phyloP scores from a whole-genome alignment of 768 basidiomycete genomes.

The Naganishia randhawae region DNA sequence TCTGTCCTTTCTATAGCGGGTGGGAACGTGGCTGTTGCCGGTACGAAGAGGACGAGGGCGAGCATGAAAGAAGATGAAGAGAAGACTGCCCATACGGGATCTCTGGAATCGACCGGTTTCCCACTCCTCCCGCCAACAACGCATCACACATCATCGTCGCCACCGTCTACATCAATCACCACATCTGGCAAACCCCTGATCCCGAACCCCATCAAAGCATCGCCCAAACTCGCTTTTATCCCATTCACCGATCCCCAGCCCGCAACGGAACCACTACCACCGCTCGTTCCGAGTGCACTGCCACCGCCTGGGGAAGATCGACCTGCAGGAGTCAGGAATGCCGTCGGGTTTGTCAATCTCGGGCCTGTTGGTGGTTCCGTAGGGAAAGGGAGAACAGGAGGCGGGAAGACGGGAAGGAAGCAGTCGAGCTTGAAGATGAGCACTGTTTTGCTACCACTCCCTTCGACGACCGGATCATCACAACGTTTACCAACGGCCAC shows the following conservation, averaged over 20 bases:
- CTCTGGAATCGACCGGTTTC: background rate
- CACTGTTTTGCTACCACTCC: background rate
- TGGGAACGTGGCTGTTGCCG: background rate
- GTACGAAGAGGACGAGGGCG: conserved; percentile 12
- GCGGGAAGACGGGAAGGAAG: background rate
- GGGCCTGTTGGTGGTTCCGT: conserved; percentile 10
- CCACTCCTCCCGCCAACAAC: conserved; percentile 1
- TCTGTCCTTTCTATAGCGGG: background rate
- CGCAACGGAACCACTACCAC: conserved; percentile 12
- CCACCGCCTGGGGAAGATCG: conserved; percentile 3
- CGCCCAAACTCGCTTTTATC: conserved; percentile 28
- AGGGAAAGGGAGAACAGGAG: background rate
- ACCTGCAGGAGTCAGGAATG: conserved; percentile 6
- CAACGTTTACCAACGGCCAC: background rate
- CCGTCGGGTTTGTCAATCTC: conserved; percentile 3
- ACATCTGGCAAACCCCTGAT: conserved; percentile 13
- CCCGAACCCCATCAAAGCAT: conserved; percentile 17
- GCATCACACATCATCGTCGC: background rate
- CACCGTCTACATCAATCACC: background rate
- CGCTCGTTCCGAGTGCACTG: conserved; percentile 12
- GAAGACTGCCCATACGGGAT: background rate
- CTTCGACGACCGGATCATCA: background rate
- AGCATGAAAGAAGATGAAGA: background rate
- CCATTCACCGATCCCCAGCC: conserved; percentile 25
- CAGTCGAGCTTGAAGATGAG: conserved; percentile 7